A percentile compares a stretch with the other conserved stretches of the same genome.
Conservation (phyloP, 441 rosid genomes). For the Capsella rubella region DNA sequence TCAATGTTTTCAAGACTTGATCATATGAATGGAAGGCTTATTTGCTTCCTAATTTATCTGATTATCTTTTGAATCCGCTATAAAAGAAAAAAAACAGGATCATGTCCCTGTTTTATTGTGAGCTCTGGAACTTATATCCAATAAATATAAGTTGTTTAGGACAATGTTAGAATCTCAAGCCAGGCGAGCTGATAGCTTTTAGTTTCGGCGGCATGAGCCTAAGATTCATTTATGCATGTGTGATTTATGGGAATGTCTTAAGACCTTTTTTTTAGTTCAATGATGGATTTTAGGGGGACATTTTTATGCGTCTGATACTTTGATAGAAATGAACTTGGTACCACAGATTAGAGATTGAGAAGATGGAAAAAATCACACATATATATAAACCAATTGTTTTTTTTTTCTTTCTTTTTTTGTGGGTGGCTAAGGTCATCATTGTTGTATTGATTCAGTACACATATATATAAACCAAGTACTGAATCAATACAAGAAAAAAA, state of each 20-base stretch:
- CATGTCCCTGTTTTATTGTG: conserved; percentile 4
- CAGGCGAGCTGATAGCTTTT: conserved; percentile 12
- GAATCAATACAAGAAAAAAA: too few species aligned
- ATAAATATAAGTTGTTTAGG: not conserved
- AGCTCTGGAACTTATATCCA: not conserved
- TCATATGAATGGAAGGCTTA: not conserved
- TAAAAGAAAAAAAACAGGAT: conserved; percentile 13
- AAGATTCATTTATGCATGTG: conserved; percentile 10
- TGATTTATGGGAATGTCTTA: not conserved
- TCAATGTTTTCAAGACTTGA: not conserved
- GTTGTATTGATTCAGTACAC: too few species aligned
- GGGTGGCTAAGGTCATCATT: too few species aligned
- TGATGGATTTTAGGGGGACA: not conserved
- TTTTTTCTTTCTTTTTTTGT: too few species aligned
- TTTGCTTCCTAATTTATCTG: conserved; percentile 11
- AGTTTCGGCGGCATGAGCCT: conserved; percentile 11
- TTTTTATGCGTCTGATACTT: not conserved
- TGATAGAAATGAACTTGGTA: not conserved
- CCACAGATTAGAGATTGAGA: not conserved
- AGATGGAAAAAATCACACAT: too few species aligned
- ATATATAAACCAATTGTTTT: too few species aligned
- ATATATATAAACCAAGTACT: too few species aligned
- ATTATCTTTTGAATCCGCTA: conserved; percentile 12
- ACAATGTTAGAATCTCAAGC: not conserved
- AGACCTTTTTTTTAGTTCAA: conserved; percentile 6